Evolutionary conservation across 2,329 filamentous ascomycete genomes (phyloP).

Genomic region (Pyricularia sp.): DNA sequence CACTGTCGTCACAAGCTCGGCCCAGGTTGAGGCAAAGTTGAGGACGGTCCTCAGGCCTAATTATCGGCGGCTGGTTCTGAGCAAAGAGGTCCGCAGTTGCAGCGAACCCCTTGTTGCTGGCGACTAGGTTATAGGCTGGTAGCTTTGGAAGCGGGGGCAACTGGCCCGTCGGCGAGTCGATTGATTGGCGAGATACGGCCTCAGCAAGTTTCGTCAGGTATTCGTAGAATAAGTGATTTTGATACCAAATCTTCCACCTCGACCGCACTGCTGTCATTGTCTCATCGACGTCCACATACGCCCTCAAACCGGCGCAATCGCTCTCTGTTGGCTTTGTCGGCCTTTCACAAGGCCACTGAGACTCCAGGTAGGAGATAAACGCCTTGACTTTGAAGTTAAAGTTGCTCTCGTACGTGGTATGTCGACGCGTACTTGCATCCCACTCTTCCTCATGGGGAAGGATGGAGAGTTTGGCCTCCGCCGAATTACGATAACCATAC

Average conservation of each 20-base stretch:
- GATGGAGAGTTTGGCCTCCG: neutral
- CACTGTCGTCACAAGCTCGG: neutral
- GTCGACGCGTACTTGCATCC: neutral
- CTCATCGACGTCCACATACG: neutral
- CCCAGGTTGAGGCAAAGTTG: neutral
- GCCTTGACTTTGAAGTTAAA: neutral
- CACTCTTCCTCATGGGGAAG: neutral
- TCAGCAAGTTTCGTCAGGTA: neutral
- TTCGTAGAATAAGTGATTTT: neutral
- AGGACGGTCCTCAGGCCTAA: neutral
- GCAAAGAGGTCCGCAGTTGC: neutral
- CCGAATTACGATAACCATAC: neutral
- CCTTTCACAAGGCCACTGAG: neutral
- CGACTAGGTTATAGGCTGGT: neutral
- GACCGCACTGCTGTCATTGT: neutral
- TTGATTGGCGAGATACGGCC: neutral
- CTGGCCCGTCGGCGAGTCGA: neutral
- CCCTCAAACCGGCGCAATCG: neutral
- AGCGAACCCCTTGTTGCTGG: neutral
- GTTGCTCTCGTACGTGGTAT: neutral
- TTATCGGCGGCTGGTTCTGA: neutral
- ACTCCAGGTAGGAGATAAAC: neutral
- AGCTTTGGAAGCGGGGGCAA: neutral
- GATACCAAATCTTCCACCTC: neutral
- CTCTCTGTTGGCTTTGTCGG: neutral